Conservation (phyloP, 1,284 basidiomycete species). For the Earliella scabrosa region DNA sequence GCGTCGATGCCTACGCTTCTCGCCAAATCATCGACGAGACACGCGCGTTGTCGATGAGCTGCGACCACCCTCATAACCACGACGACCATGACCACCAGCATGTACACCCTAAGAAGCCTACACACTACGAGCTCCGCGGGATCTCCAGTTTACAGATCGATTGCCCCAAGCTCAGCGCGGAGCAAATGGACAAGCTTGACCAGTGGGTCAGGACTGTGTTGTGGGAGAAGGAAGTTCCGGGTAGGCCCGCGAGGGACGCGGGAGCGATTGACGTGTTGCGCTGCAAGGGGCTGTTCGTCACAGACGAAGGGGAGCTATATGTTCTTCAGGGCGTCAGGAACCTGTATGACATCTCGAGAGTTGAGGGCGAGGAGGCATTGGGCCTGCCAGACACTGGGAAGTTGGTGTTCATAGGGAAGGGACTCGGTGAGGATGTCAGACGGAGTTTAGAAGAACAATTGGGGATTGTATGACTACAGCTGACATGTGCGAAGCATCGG, state of each 20-base stretch:
- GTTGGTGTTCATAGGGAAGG: constrained; percentile 87
- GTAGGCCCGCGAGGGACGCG: constrained; percentile 23
- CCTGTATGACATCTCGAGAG: constrained; percentile 77
- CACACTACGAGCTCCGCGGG: constrained; percentile 69
- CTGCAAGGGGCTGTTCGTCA: constrained; percentile 79
- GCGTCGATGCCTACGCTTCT: constrained; percentile 74
- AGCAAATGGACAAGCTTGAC: constrained; percentile 60
- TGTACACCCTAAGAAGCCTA: constrained; percentile 32
- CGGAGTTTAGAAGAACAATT: constrained; percentile 48
- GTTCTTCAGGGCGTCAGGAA: constrained; percentile 88
- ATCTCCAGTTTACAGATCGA: constrained; percentile 76
- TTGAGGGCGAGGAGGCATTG: constrained; percentile 42
- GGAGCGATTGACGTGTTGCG: constrained; percentile 66
- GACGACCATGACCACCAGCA: constrained; percentile 38
- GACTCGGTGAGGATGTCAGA: constrained; percentile 59
- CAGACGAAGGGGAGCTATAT: constrained; percentile 57
- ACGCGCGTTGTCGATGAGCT: background rate
- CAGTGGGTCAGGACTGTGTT: constrained; percentile 79
- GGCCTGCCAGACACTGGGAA: constrained; percentile 70
- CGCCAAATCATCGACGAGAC: constrained; percentile 30
- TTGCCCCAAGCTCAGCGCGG: constrained; percentile 58
- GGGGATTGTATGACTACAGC: constrained; percentile 8
- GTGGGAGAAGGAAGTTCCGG: constrained; percentile 69
- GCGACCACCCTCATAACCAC: constrained; percentile 40
- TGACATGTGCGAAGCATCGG: too few species aligned